Evolutionary conservation across 169 alveolate species (phyloP), one percentile per base, ranked within the genome.

Genomic region (Theileria equi): DNA sequence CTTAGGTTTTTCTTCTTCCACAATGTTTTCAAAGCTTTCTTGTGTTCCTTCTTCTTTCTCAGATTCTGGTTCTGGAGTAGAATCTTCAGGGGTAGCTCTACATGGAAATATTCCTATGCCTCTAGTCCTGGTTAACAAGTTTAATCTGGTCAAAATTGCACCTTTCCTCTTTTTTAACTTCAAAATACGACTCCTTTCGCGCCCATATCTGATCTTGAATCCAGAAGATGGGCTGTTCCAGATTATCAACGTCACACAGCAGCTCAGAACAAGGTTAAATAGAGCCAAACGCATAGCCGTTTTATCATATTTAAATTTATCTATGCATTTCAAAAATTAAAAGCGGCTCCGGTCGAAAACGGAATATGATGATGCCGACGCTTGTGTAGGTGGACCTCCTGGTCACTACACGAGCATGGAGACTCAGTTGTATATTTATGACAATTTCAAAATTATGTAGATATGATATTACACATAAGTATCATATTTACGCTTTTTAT

Each of bases 141-240:
- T 64, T 58, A 72, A 48, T 26, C 71, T 54, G 26, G 54, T 71
- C 19, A 64, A 52, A 23, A 72, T 54, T 11, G 68, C 83, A 16
- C 83, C 58, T 23, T 72, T 72, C 19, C 83, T 43, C 44, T 59
- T 72, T 1, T 66, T 21, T 21, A 72, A 52, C 60, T 72, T 72
- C 1, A 41, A 59, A n/a, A 72, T 72, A 6, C 83, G 44, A 34
- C 83, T 59, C 17, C 71, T 55, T 35, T 72, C 83, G 4, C 83
- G 29, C 3, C 83, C 83, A 35, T 54, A 72, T 2, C 83, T 54
- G 4, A 72, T 72, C 40, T 72, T 72, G 61, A 54, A 72, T 48
- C 68, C 53, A 62, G 53, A 60, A 36, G 57, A 49, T 7, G 58
- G 36, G 19, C 35, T 25, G 13, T n/a, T 49, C 26, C 31, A 49